Evolutionary conservation across 129 eudicot species (phyloP).

Genomic region (Lactuca sativa): DNA sequence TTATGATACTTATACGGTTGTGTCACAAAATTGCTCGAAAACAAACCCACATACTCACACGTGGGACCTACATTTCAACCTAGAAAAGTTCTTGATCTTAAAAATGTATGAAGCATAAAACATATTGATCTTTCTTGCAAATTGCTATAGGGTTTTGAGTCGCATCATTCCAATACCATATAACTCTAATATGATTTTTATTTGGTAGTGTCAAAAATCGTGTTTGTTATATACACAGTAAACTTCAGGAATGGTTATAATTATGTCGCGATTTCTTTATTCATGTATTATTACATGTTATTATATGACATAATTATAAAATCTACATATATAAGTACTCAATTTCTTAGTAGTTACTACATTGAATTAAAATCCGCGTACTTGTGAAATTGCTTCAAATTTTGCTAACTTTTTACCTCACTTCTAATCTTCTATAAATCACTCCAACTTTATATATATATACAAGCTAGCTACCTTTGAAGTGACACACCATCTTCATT

Average conservation of each 20-base stretch:
- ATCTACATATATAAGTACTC: neutral
- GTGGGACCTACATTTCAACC: too few species aligned
- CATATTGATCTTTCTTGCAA: too few species aligned
- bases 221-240: neutral
- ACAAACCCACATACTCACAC: too few species aligned
- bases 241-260: neutral
- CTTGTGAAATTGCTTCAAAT: neutral
- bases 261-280: neutral
- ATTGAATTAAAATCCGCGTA: neutral
- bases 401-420: conserved; percentile 1
- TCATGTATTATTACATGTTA: neutral
- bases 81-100: too few species aligned
- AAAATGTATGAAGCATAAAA: too few species aligned
- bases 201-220: neutral
- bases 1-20: too few species aligned
- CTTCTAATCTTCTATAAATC: conserved; percentile 13
- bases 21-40: too few species aligned
- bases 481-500: conserved; percentile 20
- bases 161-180: too few species aligned
- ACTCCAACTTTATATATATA: conserved; percentile 6
- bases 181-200: too few species aligned
- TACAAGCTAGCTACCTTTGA: conserved; percentile 5
- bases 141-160: too few species aligned
- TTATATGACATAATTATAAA: neutral
- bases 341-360: neutral